Percentiles rank a stretch among this genome's conserved stretches.
Evolutionary conservation across 345 rosid genomes (phyloP).

Genomic region (Kernera saxatilis): DNA sequence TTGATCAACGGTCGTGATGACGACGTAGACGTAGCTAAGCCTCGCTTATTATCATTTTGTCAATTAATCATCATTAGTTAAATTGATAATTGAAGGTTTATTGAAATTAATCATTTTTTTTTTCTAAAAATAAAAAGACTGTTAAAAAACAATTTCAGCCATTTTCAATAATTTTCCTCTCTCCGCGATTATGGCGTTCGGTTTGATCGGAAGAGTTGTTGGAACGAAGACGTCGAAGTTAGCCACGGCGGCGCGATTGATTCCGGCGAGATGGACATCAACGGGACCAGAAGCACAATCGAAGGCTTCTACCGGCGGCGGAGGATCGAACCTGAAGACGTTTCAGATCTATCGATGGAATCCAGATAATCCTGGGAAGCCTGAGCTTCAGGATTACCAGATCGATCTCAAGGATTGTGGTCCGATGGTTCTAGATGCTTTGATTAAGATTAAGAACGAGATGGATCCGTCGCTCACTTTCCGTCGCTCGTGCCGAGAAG

Average conservation of each 20-base stretch:
- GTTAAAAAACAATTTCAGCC: neutral
- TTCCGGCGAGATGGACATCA: slow-evolving; percentile 42
- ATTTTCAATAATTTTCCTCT: neutral
- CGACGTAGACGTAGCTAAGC: slow-evolving; percentile 3
- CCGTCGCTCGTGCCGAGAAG: slow-evolving; percentile 96
- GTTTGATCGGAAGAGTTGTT: slow-evolving; percentile 42
- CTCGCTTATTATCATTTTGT: neutral
- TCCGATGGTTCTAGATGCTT: slow-evolving; percentile 93
- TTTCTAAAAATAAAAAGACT: neutral
- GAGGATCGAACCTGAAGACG: slow-evolving; percentile 40
- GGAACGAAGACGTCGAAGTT: slow-evolving; percentile 23
- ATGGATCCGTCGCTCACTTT: slow-evolving; percentile 88
- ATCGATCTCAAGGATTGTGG: slow-evolving; percentile 89
- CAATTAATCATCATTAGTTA: neutral
- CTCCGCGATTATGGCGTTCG: slow-evolving; percentile 38
- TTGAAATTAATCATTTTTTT: neutral
- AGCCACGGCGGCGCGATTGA: slow-evolving; percentile 26
- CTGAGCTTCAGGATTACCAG: slow-evolving; percentile 57
- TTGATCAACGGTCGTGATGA: neutral
- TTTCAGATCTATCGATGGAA: slow-evolving; percentile 95
- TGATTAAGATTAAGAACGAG: slow-evolving; percentile 96
- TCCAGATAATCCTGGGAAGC: slow-evolving; percentile 73
- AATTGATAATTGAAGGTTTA: neutral
- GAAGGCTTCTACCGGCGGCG: slow-evolving; percentile 39
- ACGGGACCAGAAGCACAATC: slow-evolving; percentile 51